Conservation (phyloP, 768 basidiomycete species). For the Naganishia kalamii region DNA sequence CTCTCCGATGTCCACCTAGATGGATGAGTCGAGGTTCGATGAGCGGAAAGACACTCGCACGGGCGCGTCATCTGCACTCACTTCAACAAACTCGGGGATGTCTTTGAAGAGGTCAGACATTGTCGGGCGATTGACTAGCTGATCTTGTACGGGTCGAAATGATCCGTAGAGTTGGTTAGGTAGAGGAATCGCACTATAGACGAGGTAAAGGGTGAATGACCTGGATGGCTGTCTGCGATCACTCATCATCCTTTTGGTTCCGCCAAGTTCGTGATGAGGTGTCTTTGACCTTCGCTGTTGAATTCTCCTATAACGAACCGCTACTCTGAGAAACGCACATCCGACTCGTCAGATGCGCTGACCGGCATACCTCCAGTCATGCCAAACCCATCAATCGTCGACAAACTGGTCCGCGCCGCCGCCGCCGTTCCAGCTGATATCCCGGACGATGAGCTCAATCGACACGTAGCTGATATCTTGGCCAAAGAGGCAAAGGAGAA, state of each 20-base stretch:
- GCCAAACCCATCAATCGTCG: conserved; percentile 30
- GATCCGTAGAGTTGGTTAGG: too few relatives aligned
- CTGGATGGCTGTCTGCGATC: too few relatives aligned
- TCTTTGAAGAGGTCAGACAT: conserved; percentile 57
- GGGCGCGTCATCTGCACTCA: conserved; percentile 43
- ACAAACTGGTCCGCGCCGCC: conserved; percentile 42
- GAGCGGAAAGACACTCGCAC: background rate
- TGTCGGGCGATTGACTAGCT: too few relatives aligned
- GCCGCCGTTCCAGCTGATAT: conserved; percentile 39
- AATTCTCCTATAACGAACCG: background rate
- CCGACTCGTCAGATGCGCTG: background rate
- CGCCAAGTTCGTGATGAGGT: too few relatives aligned
- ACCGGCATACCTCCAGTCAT: background rate
- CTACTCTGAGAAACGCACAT: background rate
- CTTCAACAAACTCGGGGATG: conserved; percentile 94
- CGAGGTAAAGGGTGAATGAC: too few relatives aligned
- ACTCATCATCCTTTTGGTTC: too few relatives aligned
- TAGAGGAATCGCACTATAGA: too few relatives aligned
- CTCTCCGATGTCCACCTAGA: conserved; percentile 74
- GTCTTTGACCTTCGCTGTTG: background rate
- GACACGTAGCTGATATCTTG: conserved; percentile 83
- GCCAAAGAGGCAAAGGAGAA: conserved; percentile 89
- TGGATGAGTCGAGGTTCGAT: background rate
- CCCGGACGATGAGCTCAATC: conserved; percentile 76
- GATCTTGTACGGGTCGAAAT: too few relatives aligned